These are phyloP conservation scores for Kurtzmaniella cleridarum DNA, from an alignment of 805 yeast species.

Conservation along the genomic window DNA sequence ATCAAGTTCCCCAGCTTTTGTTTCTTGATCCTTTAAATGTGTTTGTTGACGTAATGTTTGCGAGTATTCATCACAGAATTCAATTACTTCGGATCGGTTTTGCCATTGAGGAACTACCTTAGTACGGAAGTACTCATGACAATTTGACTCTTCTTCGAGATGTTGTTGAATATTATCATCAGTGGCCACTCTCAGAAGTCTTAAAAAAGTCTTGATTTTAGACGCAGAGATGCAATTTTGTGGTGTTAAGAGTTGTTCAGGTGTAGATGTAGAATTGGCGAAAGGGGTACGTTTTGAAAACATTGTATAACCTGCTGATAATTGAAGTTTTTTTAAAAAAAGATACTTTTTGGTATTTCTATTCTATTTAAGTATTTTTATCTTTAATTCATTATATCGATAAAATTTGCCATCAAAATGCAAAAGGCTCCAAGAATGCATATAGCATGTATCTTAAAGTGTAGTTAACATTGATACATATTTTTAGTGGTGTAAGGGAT, in stretches of 20 bases:
- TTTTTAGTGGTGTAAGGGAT: too few species aligned
- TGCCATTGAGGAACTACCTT: slow-evolving; percentile 34
- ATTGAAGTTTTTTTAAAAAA: too few species aligned
- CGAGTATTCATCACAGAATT: slow-evolving; percentile 27
- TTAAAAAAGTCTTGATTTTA: slow-evolving; percentile 32
- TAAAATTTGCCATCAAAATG: too few species aligned
- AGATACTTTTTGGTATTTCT: too few species aligned
- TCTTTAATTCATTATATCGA: too few species aligned
- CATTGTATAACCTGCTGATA: too few species aligned
- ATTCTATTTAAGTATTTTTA: too few species aligned
- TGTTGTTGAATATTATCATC: slow-evolving; percentile 37
- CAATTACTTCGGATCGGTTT: slow-evolving; percentile 22
- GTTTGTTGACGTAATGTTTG: slow-evolving; percentile 14
- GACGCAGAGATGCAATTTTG: slow-evolving; percentile 30
- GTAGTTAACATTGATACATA: too few species aligned
- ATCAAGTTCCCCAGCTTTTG: slow-evolving; percentile 16
- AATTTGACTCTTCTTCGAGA: slow-evolving; percentile 25
- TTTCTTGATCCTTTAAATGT: slow-evolving; percentile 1
- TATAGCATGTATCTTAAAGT: too few species aligned
- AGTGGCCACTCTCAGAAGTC: slow-evolving; percentile 33
- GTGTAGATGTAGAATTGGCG: neutral
- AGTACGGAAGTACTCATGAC: slow-evolving; percentile 23
- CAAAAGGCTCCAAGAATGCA: too few species aligned
- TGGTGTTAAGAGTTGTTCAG: slow-evolving; percentile 15
- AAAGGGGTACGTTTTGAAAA: too few species aligned